Base-by-base conservation (phyloP, 1,284 basidiomycete species). In the Melampsora larici-populina region DNA sequence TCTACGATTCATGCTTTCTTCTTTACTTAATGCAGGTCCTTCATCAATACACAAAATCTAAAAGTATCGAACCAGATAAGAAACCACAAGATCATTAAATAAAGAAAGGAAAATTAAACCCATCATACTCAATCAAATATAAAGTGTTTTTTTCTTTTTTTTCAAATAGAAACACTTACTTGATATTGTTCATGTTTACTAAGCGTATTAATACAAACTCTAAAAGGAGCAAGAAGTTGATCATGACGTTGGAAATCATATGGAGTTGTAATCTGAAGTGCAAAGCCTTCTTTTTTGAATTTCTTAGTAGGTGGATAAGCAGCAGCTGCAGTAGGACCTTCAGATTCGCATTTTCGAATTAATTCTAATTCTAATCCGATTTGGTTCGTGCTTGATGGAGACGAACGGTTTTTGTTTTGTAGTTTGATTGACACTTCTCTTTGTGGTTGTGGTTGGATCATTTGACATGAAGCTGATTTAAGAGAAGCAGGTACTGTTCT, bases 141-240 rank as follows among this genome's bases (percentile, higher is more conserved):
- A 21, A 18, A 60, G 9, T n/a, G n/a, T n/a, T n/a, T n/a, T n/a
- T n/a, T n/a, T n/a, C n/a, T n/a, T n/a, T n/a, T n/a, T n/a, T n/a
- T n/a, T n/a, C n/a, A n/a, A n/a, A n/a, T 8, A n/a, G 5, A 60
- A 70, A 33, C 15, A n/a, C 79, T 18, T 29, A 80, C 80, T 74
- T 82, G 82, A 29, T 82, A 82, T 64, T 82, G 79, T 7, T 81
- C 79, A 51, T 76, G 79, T 76, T 64, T 79, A 49, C 78, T 79
- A 29, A 82, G 49, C 18, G 77, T 70, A 51, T 79, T 74, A 55
- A 82, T 73, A n/a, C 79, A 80, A 24, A 82, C 79, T 60, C 81
- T 29, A 49, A 80, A 81, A 15, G 79, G 73, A 46, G 79, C 78
- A 1, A 82, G 60, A 43, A 81, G 69, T 13, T 80, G 78, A 60